phyloP scores from a whole-genome alignment of 768 basidiomycete genomes.

The Rhodocollybia butyracea region DNA sequence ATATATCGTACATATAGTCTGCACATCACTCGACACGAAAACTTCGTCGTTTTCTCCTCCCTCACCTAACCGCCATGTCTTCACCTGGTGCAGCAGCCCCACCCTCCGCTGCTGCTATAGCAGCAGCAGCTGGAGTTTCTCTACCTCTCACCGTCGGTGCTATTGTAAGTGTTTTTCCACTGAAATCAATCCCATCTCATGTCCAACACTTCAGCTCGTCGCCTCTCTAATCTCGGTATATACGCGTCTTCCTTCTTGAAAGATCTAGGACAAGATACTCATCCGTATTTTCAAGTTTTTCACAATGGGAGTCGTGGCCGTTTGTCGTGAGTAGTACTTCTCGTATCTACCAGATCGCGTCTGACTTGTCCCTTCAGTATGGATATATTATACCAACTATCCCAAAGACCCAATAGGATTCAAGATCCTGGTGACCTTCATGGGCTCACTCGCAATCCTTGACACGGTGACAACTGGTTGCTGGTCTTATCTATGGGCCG shows the following conservation, averaged over 20 bases:
- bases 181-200: neutral
- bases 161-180: neutral
- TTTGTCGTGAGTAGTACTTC: neutral
- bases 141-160: constrained; percentile 1
- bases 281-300: neutral
- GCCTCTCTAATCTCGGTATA: constrained; percentile 3
- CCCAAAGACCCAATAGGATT: constrained; percentile 4
- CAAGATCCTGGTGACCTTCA: constrained; percentile 1
- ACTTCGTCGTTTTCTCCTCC: neutral
- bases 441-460: neutral
- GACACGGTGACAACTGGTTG: constrained; percentile 3
- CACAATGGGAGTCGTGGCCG: constrained; percentile 5
- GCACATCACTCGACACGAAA: too few species aligned
- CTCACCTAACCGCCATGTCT: neutral
- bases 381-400: constrained; percentile 4
- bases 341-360: neutral
- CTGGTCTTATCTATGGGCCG: constrained; percentile 3
- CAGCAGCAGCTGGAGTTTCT: neutral
- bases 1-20: constrained; percentile 1
- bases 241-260: neutral
- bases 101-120: neutral
- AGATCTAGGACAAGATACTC: neutral
- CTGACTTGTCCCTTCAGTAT: neutral
- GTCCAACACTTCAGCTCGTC: neutral
- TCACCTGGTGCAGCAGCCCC: neutral